Conservation (phyloP, 768 basidiomycete genomes). For the Lactarius quietus region DNA sequence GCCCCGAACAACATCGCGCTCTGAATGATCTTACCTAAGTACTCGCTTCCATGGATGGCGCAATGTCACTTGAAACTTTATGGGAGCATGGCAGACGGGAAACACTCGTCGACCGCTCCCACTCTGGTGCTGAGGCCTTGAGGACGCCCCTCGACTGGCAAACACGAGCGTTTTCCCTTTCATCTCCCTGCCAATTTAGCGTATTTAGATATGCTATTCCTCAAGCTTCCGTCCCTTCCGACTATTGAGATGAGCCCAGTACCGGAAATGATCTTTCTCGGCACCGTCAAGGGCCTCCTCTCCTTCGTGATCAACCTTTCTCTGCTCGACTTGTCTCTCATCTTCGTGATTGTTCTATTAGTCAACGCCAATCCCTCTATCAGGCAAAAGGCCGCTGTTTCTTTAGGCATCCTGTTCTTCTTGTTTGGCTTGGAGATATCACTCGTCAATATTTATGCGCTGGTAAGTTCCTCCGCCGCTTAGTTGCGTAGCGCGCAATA, state of each 20-base stretch:
- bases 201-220: constrained; percentile 3
- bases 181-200: background rate
- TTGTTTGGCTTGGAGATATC: constrained; percentile 18
- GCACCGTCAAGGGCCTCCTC: constrained; percentile 22
- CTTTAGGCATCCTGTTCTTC: constrained; percentile 8
- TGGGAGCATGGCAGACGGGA: background rate
- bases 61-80: background rate
- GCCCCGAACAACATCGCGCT: constrained; percentile 1
- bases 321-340: constrained; percentile 18
- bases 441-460: constrained; percentile 13
- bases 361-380: constrained; percentile 10
- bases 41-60: background rate
- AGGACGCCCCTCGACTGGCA: background rate
- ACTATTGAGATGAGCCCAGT: constrained; percentile 17
- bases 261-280: constrained; percentile 20
- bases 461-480: constrained; percentile 9
- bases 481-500: too few species aligned
- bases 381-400: constrained; percentile 4
- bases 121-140: background rate
- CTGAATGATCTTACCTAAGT: background rate
- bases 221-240: constrained; percentile 7
- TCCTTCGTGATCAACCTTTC: constrained; percentile 21
- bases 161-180: background rate
- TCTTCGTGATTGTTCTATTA: constrained; percentile 15
- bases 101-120: background rate